Percentiles rank a stretch among this genome's conserved stretches.
Conservation (phyloP, 352 stramenopile genomes). For the Saprolegnia parasitica region DNA sequence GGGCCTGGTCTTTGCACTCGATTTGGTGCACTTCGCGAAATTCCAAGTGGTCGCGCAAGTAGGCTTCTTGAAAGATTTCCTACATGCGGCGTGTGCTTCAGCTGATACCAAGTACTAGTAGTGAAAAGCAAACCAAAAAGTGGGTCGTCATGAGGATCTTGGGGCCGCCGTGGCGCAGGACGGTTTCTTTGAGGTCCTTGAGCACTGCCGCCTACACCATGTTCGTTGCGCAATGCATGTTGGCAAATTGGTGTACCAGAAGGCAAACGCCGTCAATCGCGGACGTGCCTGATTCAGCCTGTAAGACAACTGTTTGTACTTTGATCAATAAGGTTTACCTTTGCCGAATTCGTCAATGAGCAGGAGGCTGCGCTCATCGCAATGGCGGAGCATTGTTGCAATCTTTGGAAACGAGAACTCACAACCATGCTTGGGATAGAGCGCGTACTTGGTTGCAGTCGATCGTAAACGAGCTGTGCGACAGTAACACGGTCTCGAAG, state of each 20-base stretch:
- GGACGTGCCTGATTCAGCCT: constrained; percentile 54
- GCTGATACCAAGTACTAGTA: constrained; percentile 13
- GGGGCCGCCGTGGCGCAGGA: constrained; percentile 35
- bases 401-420: constrained; percentile 40
- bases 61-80: constrained; percentile 56
- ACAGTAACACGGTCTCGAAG: constrained; percentile 67
- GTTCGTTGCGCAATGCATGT: too few relatives aligned
- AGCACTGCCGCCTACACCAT: constrained; percentile 47
- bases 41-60: constrained; percentile 31
- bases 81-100: constrained; percentile 29
- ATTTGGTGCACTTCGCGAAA: constrained; percentile 7
- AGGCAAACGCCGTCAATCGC: constrained; percentile 70
- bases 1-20: background rate
- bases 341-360: constrained; percentile 87
- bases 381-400: constrained; percentile 77
- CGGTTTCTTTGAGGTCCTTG: constrained; percentile 47
- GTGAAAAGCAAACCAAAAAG: constrained; percentile 46
- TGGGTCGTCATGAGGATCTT: constrained; percentile 77
- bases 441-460: constrained; percentile 73
- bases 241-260: constrained; percentile 38
- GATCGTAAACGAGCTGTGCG: constrained; percentile 84
- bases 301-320: background rate
- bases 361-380: constrained; percentile 52
- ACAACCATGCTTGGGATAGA: background rate
- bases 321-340: constrained; percentile 36